Percentiles rank a stretch among this genome's conserved stretches.
Evolutionary conservation across 768 basidiomycete genomes (phyloP).

Genomic region (Rossbeevera mucosa): DNA sequence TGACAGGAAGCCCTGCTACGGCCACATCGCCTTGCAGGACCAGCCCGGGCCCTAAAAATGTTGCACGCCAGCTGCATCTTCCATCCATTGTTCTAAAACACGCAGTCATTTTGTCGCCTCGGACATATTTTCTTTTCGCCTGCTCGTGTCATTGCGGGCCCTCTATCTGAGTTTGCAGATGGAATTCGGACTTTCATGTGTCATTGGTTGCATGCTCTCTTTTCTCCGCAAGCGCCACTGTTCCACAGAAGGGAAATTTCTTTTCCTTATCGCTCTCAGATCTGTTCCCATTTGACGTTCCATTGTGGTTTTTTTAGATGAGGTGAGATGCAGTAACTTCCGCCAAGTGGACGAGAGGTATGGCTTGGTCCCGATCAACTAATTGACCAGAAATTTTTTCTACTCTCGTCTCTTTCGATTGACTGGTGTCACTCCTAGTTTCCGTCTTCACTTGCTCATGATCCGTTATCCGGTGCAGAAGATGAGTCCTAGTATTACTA

Average conservation of each 20-base stretch:
- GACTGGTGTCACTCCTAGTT: conserved; percentile 13
- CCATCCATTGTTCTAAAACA: conserved; percentile 8
- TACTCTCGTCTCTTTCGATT: conserved; percentile 3
- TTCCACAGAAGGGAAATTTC: conserved; percentile 13
- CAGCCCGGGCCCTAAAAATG: conserved; percentile 7
- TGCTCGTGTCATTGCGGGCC: conserved; percentile 9
- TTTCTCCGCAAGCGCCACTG: conserved; percentile 24
- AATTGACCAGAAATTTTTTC: conserved; percentile 20
- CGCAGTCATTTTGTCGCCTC: conserved; percentile 5
- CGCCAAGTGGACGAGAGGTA: conserved; percentile 14
- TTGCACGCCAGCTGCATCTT: conserved; percentile 5
- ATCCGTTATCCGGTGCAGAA: conserved; percentile 13
- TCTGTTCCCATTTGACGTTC: conserved; percentile 18
- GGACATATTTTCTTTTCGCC: conserved; percentile 6
- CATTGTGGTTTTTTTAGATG: conserved; percentile 8
- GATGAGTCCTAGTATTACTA: conserved; percentile 8
- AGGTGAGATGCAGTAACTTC: conserved; percentile 14
- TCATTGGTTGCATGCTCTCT: conserved; percentile 20
- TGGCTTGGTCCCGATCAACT: conserved; percentile 10
- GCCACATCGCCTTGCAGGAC: conserved; percentile 7
- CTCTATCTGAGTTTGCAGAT: conserved; percentile 28
- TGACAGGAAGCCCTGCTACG: conserved; percentile 18
- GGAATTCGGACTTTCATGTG: conserved; percentile 31
- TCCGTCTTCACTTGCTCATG: conserved; percentile 14
- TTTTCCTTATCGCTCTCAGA: conserved; percentile 19